phyloP scores from a whole-genome alignment of 768 basidiomycete species.

The Agaricus subrufescens region DNA sequence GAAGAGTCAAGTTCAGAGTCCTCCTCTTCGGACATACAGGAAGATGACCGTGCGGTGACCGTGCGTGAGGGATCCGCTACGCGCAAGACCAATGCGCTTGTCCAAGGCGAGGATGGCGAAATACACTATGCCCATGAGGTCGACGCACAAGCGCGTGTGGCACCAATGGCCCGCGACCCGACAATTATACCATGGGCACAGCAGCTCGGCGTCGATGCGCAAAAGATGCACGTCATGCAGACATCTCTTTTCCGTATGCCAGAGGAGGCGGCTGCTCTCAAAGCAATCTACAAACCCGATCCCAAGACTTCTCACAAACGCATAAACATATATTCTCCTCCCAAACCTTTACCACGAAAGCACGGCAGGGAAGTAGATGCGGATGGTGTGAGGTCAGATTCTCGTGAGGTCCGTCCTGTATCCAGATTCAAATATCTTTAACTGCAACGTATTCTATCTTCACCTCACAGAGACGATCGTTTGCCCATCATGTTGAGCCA shows the following conservation, averaged over 20 bases:
- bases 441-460: background rate
- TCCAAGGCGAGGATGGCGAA: conserved; percentile 53
- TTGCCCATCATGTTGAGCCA: conserved; percentile 68
- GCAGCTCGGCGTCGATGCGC: conserved; percentile 73
- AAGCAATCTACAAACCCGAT: conserved; percentile 40
- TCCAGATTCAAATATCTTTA: conserved; percentile 3
- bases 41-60: conserved; percentile 35
- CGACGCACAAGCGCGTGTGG: conserved; percentile 30
- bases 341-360: conserved; percentile 49
- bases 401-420: conserved; percentile 48
- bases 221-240: conserved; percentile 93
- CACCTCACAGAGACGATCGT: conserved; percentile 64
- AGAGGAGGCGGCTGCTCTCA: conserved; percentile 65
- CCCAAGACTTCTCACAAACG: conserved; percentile 23
- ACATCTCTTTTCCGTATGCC: conserved; percentile 77
- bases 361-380: conserved; percentile 79
- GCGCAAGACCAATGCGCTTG: conserved; percentile 38
- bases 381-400: conserved; percentile 56
- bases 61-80: conserved; percentile 16
- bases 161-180: conserved; percentile 29
- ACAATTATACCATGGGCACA: conserved; percentile 68
- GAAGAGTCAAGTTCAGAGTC: conserved; percentile 30
- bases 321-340: conserved; percentile 29
- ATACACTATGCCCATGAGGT: conserved; percentile 41
- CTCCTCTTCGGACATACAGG: conserved; percentile 44